A percentile compares a stretch with the other conserved stretches of the same genome.
phyloP scores from a whole-genome alignment of 2,329 filamentous ascomycete species.

The Cordyceps militaris region DNA sequence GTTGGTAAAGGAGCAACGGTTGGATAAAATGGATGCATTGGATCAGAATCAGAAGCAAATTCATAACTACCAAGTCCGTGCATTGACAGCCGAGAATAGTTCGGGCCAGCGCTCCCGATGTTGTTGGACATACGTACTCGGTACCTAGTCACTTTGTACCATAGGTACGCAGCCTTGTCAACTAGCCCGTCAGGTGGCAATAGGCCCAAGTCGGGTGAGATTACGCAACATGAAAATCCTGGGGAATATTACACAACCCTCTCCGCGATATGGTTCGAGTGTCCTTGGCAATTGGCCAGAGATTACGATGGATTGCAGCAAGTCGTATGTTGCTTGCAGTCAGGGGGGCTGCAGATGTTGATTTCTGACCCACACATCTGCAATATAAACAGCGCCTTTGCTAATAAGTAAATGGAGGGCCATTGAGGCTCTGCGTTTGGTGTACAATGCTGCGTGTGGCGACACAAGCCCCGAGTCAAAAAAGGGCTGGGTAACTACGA shows the following conservation, averaged over 20 bases:
- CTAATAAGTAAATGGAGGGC: not conserved
- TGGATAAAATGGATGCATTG: not conserved
- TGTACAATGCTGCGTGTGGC: too few species aligned
- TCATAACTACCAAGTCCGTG: too few species aligned
- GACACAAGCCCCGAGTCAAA: too few species aligned
- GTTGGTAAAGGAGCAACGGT: not conserved
- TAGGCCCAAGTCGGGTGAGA: too few species aligned
- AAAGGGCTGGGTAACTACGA: too few species aligned
- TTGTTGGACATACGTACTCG: too few species aligned
- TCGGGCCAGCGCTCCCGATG: too few species aligned
- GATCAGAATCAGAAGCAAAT: not conserved
- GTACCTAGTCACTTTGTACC: too few species aligned
- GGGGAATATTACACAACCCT: slow-evolving; percentile 5
- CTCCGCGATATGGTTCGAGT: slow-evolving; percentile 2
- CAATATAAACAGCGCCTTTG: too few species aligned
- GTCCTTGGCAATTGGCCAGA: not conserved
- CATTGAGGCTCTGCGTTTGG: slow-evolving; percentile 4
- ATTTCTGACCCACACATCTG: too few species aligned
- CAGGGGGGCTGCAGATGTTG: not conserved
- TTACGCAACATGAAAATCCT: not conserved
- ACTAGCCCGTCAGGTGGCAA: not conserved
- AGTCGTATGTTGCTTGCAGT: slow-evolving; percentile 1
- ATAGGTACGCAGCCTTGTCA: not conserved
- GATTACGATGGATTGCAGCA: not conserved
- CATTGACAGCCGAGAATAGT: not conserved